Evolutionary conservation across 495 filamentous ascomycete species (phyloP), one percentile per base, ranked within the genome.

Genomic region (Pseudomonodictys pantanalensis): DNA sequence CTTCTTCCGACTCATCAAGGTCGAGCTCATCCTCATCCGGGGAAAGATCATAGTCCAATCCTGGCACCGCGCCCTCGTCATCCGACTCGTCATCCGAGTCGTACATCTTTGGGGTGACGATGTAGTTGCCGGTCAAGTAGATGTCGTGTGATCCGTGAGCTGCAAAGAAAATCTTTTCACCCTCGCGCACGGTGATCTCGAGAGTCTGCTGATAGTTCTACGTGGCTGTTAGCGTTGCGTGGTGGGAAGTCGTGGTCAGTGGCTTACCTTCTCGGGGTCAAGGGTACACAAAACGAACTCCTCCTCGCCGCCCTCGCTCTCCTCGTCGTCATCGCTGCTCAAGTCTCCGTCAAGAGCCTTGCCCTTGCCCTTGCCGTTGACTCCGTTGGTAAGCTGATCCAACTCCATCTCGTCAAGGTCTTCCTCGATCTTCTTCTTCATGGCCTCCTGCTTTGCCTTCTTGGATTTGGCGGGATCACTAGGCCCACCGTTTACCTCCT

Each of bases 151-250:
- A 96, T 68, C 93, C 93, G 58, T 84, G 82, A 62, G 93, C 91
- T 70, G 86, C 83, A 81, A 99, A 99, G 79, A 87, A 96, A 49
- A 95, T 85, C 43, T 79, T 78, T 79, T 97, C 93, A 63, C 87
- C 82, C 71, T 96, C 89, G 62, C 78, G 80, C 71, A 99, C 80
- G 49, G 86, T 90, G 68, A 99, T 86, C 71, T 97, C 89, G 38
- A 99, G 83, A n/a, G 93, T 73, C 71, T 99, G 93, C 74, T 99
- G 93, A 80, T 84, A 95, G 76, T 86, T 82, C 93, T 98, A 35
- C 22, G 38, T 33, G 51, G 29, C 28, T 35, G 70, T 80, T 70
- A 77, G 74, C 49, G 11, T 20, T 18, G 17, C 9, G 28, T 20
- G 25, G 10, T 43, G 8, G 7, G 26, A 53, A 20, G 17, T 15